phyloP scores from a whole-genome alignment of 1,284 basidiomycete species.

The Moesziomyces antarcticus region DNA sequence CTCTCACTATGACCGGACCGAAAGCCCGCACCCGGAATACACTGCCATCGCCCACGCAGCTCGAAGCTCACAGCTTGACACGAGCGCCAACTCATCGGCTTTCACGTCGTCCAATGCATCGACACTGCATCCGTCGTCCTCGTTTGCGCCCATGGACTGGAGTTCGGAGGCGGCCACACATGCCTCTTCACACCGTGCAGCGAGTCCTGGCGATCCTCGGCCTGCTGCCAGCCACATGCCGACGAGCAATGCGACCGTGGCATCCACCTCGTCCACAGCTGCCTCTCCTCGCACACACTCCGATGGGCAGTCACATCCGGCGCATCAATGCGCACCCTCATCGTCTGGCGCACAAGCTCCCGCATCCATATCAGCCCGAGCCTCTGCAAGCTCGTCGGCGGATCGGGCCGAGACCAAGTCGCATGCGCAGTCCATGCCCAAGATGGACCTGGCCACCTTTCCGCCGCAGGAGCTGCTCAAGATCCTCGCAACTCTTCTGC shows the following conservation, averaged over 20 bases:
- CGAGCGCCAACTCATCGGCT: too few species aligned
- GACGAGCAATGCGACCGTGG: too few species aligned
- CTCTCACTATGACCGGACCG: constrained; percentile 4
- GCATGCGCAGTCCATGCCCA: constrained; percentile 51
- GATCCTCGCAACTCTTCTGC: constrained; percentile 87
- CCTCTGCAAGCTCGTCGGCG: constrained; percentile 6
- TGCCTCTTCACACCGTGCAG: too few species aligned
- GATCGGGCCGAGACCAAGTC: constrained; percentile 13
- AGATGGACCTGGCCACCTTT: constrained; percentile 73
- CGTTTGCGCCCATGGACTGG: too few species aligned
- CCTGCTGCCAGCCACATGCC: too few species aligned
- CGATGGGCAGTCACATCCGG: constrained; percentile 2
- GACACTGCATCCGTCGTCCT: too few species aligned
- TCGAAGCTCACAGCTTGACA: constrained; percentile 1
- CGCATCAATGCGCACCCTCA: neutral
- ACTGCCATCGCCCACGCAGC: constrained; percentile 6
- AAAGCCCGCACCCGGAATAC: neutral
- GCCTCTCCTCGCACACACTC: constrained; percentile 25
- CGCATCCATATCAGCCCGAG: constrained; percentile 6
- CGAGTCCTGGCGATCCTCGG: too few species aligned
- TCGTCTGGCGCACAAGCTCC: neutral
- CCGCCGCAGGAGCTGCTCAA: constrained; percentile 78
- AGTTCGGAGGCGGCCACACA: too few species aligned
- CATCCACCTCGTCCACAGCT: constrained; percentile 1
- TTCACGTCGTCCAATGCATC: too few species aligned